Base-by-base conservation (phyloP, 192 early-diverging fungal species). In the Linderina pennispora region DNA sequence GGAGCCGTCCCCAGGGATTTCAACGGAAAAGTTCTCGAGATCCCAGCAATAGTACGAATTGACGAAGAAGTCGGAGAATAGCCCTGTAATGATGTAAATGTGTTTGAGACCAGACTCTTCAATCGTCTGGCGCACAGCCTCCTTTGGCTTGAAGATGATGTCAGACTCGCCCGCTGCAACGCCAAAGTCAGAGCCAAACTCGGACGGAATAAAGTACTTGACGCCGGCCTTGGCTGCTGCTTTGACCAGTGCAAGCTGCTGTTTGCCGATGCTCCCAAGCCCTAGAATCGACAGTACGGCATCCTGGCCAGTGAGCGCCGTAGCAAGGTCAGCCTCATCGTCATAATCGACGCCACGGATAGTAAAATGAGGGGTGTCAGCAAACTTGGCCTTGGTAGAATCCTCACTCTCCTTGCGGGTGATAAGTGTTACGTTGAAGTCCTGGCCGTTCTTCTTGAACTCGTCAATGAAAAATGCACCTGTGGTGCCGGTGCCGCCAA, bases 341-440 rank as follows among this genome's bases (percentile, higher is more conserved):
- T 14, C 24, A 17, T 43, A 43, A 24, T 43, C 42, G 42, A 43
- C 24, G 1, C 23, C 24, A 2, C 15, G 24, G 0, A 43, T 16
- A 3, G n/a, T 8, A 24, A 43, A 31, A 1, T 43, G 42, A 14
- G 42, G 42, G 13, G 9, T 25, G 23, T 24, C 25, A 16, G 24
- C 13, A n/a, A 43, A 15, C 8, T 22, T 16, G 8, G 23, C n/a
- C 42, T 18, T 19, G 24, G 42, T 43, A 9, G n/a, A 16, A 9
- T 24, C 26, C n/a, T 25, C 23, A 15, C 42, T 43, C 6, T 43
- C 23, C 42, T 43, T 43, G 42, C 42, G 42, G 1, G 42, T 43
- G 5, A 43, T 11, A 10, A 43, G 14, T 13, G 42, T 43, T 21
- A 43, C 42, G 2, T 43, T 16, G 9, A 43, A 43, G 10, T 43